Base-by-base conservation (phyloP, 805 yeast species). In the Lipomyces starkeyi region DNA sequence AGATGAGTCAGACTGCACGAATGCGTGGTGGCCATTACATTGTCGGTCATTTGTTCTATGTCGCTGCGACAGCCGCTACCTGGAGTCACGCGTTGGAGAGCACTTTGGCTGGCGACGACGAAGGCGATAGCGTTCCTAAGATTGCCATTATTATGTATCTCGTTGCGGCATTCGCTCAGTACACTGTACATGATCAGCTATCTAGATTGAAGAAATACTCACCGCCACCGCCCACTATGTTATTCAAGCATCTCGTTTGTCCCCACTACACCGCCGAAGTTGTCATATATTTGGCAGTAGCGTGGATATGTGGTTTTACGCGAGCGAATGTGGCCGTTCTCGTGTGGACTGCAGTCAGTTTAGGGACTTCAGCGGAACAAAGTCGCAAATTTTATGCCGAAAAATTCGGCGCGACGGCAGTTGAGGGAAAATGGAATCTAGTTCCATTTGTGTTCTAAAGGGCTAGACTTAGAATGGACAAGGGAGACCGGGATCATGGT, bases 241-340 rank as follows among this genome's bases (percentile, higher is more conserved):
- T 83, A 59, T 84, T 86, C 73, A 73, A 73, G 32, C 73, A 71
- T 17, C 80, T 82, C 2, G 79, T 86, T 3, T 85, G 88, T 69
- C 89, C 92, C 0, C 93, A 89, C 75, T 89, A 88, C 71, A 77
- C 85, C 7, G 86, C 86, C 71, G 93, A 89, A 74, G 77, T 87
- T 5, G 57, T 80, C 32, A 80, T 88, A 17, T 89, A 89, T 71
- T 35, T 79, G 0, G 68, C 80, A 0, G 47, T 78, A 0, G 68
- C 68, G 25, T 9, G 68, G 6, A n/a, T 64, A 7, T 62, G 66
- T 60, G 59, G 59, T 3, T 56, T 75, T 11, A 62, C 73, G 4
- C 70, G 74, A 8, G 71, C 74, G 3, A 62, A 70, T 8, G 57
- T 71, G 61, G 59, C 68, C 8, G 68, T 76, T 7, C 54, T 73